phyloP scores from a whole-genome alignment of 345 rosid species.

The Murraya koenigii region DNA sequence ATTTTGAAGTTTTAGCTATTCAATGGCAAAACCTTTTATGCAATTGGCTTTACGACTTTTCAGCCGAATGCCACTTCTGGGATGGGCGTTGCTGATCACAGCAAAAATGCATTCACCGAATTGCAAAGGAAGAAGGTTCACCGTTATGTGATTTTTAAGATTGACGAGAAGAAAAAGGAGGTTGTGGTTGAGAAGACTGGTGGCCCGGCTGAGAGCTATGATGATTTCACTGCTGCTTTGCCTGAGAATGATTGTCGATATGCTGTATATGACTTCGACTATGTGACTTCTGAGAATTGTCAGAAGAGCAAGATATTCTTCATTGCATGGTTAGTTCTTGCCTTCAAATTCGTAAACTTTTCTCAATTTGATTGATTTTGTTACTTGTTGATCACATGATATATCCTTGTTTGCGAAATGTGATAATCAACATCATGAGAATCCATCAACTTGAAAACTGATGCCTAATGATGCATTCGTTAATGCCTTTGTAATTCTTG shows the following conservation, averaged over 20 bases:
- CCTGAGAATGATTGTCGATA: conserved; percentile 79
- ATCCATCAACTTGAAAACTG: not conserved
- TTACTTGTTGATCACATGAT: not conserved
- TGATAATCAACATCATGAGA: not conserved
- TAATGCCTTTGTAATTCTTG: not conserved
- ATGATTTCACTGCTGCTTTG: conserved; percentile 65
- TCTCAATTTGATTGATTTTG: not conserved
- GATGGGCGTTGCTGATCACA: conserved; percentile 69
- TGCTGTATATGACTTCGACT: conserved; percentile 73
- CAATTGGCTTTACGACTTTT: not conserved
- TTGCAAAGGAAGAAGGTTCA: conserved; percentile 68
- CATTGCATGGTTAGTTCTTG: conserved; percentile 57
- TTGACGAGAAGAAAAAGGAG: conserved; percentile 59
- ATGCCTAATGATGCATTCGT: no score
- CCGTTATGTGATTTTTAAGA: conserved; percentile 63
- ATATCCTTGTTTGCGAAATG: not conserved
- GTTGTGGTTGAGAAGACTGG: conserved; percentile 74
- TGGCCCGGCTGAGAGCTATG: conserved; percentile 54
- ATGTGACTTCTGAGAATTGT: conserved; percentile 72
- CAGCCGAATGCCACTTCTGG: conserved; percentile 84
- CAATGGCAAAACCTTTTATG: not conserved
- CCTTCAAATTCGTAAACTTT: not conserved
- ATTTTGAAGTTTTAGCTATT: not conserved
- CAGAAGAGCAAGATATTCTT: conserved; percentile 84
- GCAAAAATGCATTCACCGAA: conserved; percentile 57